Percentiles rank a stretch among this genome's conserved stretches.
Conservation (phyloP, 2,329 filamentous ascomycete species). For the Fonsecaea erecta region DNA sequence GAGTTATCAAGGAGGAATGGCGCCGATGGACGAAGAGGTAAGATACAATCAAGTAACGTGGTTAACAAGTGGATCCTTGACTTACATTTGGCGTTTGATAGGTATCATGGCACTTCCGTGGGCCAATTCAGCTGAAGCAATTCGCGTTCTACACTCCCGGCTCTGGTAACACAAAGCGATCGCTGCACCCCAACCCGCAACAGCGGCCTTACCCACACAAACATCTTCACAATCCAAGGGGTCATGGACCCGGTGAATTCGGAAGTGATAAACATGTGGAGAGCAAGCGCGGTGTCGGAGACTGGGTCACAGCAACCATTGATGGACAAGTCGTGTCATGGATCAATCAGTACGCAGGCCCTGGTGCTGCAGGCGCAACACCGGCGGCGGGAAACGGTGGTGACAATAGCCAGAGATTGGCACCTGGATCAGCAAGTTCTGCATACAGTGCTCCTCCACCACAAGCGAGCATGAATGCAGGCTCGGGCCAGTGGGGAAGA, state of each 20-base stretch:
- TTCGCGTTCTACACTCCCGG: slow-evolving; percentile 71
- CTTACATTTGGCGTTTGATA: slow-evolving; percentile 41
- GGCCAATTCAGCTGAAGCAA: slow-evolving; percentile 68
- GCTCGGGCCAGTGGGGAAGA: slow-evolving; percentile 46
- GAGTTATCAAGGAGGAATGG: slow-evolving; percentile 61
- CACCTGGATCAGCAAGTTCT: slow-evolving; percentile 47
- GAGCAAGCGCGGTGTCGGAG: slow-evolving; percentile 54
- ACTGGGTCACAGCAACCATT: slow-evolving; percentile 62
- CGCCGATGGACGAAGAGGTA: slow-evolving; percentile 74
- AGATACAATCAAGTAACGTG: slow-evolving; percentile 40
- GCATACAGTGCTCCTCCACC: slow-evolving; percentile 9
- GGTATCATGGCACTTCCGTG: slow-evolving; percentile 75
- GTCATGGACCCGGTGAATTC: slow-evolving; percentile 46
- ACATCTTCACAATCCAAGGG: slow-evolving; percentile 55
- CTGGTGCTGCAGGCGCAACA: slow-evolving; percentile 16
- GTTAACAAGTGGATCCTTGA: background rate
- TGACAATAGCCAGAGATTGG: slow-evolving; percentile 2
- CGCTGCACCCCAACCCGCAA: slow-evolving; percentile 41
- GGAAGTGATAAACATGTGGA: slow-evolving; percentile 23
- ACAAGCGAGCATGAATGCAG: slow-evolving; percentile 25
- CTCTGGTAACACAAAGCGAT: slow-evolving; percentile 45
- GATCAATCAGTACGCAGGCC: slow-evolving; percentile 58
- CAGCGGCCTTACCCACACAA: slow-evolving; percentile 52
- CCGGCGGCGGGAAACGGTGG: slow-evolving; percentile 7
- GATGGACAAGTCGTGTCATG: slow-evolving; percentile 63